Percentiles rank a stretch among this genome's conserved stretches.
Conservation (phyloP, 2,329 filamentous ascomycete species). For the Aureobasidium sp. region DNA sequence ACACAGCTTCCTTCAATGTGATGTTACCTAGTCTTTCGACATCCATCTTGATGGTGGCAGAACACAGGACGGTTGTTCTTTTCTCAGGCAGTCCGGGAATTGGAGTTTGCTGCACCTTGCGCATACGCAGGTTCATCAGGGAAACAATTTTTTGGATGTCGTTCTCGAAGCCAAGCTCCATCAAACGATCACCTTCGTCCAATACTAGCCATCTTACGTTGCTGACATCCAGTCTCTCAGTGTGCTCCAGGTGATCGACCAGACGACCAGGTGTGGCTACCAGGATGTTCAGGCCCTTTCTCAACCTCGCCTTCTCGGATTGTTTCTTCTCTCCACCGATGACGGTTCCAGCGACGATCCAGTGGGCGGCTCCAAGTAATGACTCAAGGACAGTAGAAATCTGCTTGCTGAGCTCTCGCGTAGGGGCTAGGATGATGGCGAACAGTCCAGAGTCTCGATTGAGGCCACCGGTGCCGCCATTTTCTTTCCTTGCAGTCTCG, state of each 20-base stretch:
- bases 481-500: slow-evolving; percentile 38
- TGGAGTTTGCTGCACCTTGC: slow-evolving; percentile 51
- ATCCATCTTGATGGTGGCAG: slow-evolving; percentile 96
- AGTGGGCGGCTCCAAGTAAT: slow-evolving; percentile 79
- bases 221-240: slow-evolving; percentile 77
- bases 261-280: slow-evolving; percentile 90
- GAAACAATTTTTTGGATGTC: slow-evolving; percentile 82
- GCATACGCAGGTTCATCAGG: slow-evolving; percentile 61
- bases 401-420: slow-evolving; percentile 88
- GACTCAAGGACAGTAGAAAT: slow-evolving; percentile 81
- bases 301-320: slow-evolving; percentile 82
- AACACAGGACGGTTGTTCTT: slow-evolving; percentile 83
- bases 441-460: slow-evolving; percentile 84
- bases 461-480: slow-evolving; percentile 41
- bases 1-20: slow-evolving; percentile 84
- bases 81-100: slow-evolving; percentile 63
- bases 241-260: slow-evolving; percentile 87
- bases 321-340: slow-evolving; percentile 65
- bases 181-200: slow-evolving; percentile 94
- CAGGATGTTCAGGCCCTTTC: slow-evolving; percentile 92
- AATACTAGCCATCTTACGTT: slow-evolving; percentile 89
- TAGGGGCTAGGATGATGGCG: slow-evolving; percentile 88
- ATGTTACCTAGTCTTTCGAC: slow-evolving; percentile 91
- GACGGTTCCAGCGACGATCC: slow-evolving; percentile 86
- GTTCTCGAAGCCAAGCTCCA: slow-evolving; percentile 96